A percentile compares a stretch with the other conserved stretches of the same genome.
Evolutionary conservation across 2,329 filamentous ascomycete genomes (phyloP).

Genomic region (Esteya vermicola): DNA sequence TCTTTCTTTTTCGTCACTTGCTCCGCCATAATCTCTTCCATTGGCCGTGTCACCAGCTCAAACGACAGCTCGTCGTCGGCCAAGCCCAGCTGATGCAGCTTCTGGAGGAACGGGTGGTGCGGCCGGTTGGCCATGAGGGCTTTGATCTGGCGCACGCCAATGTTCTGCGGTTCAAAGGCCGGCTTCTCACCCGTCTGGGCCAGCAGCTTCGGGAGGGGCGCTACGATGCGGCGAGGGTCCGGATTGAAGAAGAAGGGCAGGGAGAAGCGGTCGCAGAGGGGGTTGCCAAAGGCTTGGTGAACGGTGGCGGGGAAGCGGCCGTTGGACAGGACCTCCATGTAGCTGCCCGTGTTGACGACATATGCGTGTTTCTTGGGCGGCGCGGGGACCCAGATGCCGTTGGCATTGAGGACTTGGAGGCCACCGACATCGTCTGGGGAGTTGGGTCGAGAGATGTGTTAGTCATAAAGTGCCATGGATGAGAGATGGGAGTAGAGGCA

Average conservation of each 20-base stretch:
- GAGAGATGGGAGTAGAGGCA: not conserved
- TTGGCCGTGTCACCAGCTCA: not conserved
- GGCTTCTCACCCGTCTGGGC: not conserved
- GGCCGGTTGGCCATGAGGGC: not conserved
- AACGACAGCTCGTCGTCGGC: not conserved
- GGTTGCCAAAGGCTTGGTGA: constrained; percentile 32
- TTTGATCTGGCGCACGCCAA: not conserved
- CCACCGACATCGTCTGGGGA: constrained; percentile 20
- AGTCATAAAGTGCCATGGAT: not conserved
- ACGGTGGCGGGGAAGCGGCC: constrained; percentile 31
- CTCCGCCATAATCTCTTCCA: not conserved
- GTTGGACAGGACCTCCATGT: constrained; percentile 34
- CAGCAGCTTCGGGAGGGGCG: not conserved
- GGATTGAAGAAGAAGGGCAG: constrained; percentile 42
- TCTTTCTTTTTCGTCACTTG: too few species aligned
- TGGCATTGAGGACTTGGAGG: constrained; percentile 25
- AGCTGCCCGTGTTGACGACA: constrained; percentile 38
- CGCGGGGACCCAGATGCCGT: constrained; percentile 28
- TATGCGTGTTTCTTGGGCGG: constrained; percentile 28
- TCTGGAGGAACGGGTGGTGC: not conserved
- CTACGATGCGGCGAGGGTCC: constrained; percentile 17
- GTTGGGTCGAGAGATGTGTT: too few species aligned
- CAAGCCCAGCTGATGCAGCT: not conserved
- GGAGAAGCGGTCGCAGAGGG: constrained; percentile 27
- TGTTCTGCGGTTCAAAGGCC: not conserved